Conservation (phyloP, 2,329 filamentous ascomycete genomes). For the Gnomoniopsis smithogilvyi region DNA sequence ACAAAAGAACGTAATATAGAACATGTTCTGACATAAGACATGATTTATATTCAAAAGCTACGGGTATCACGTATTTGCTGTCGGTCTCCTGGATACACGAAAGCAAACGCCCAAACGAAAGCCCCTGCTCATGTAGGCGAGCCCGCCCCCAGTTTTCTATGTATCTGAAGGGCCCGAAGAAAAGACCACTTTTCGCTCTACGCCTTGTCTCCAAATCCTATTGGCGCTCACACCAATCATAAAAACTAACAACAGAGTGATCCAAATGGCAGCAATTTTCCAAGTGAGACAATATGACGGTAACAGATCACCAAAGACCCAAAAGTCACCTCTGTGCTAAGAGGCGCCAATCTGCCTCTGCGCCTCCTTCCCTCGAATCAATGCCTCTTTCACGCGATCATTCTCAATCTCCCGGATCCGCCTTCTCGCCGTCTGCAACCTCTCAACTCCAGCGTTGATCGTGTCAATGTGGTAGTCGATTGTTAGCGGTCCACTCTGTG, state of each 20-base stretch:
- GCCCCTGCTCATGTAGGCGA: no score
- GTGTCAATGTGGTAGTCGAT: constrained; percentile 72
- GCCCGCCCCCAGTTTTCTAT: no score
- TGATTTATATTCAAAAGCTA: neutral
- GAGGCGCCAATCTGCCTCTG: constrained; percentile 37
- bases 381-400: constrained; percentile 50
- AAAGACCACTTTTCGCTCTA: no score
- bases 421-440: constrained; percentile 62
- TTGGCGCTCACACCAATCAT: no score
- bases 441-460: constrained; percentile 69
- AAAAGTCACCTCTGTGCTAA: neutral
- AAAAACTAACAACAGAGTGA: neutral
- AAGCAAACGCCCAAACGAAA: neutral
- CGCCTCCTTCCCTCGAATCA: constrained; percentile 44
- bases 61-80: neutral
- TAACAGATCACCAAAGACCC: neutral
- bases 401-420: constrained; percentile 58
- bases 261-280: neutral
- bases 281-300: neutral
- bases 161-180: no score
- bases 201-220: no score
- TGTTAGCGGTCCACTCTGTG: constrained; percentile 46
- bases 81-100: neutral
- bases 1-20: no score
- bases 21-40: no score